A percentile compares a stretch with the other conserved stretches of the same genome.
These are phyloP conservation scores for Candida tibetensis DNA, from an alignment of 805 yeast species.

Conservation along the genomic window DNA sequence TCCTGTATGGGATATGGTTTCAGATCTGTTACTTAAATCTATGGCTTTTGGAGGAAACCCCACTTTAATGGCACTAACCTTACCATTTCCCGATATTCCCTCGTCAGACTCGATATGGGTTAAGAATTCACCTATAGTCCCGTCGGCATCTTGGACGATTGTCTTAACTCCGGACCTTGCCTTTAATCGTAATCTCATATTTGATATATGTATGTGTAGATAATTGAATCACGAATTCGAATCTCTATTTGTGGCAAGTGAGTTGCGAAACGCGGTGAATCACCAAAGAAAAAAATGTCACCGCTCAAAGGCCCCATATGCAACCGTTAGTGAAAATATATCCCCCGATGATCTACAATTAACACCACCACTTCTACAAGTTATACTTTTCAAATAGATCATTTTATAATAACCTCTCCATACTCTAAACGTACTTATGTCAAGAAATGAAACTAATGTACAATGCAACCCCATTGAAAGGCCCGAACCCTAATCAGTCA, in stretches of 20 bases:
- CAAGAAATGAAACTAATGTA: conserved; percentile 6
- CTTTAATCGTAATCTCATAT: conserved; percentile 13
- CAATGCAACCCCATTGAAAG: neutral
- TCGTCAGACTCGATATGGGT: conserved; percentile 7
- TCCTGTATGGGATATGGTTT: conserved; percentile 39
- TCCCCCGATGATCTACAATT: no score
- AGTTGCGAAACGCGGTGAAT: no score
- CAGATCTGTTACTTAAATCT: conserved; percentile 20
- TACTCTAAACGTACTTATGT: neutral
- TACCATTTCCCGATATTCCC: conserved; percentile 7
- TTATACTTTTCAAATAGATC: no score
- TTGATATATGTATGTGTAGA: neutral
- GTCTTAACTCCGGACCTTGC: conserved; percentile 5
- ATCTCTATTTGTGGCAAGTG: no score
- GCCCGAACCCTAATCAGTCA: conserved; percentile 1
- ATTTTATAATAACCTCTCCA: no score
- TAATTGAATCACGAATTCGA: no score
- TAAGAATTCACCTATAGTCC: conserved; percentile 4
- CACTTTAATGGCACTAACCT: conserved; percentile 30
- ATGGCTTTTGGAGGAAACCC: conserved; percentile 65
- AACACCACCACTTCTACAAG: no score
- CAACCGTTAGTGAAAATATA: no score
- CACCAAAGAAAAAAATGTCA: no score
- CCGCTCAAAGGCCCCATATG: no score
- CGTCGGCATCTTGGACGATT: conserved; percentile 4